Evolutionary conservation across 441 rosid genomes (phyloP), one percentile per base, ranked within the genome.

Genomic region (Theobroma grandiflorum): DNA sequence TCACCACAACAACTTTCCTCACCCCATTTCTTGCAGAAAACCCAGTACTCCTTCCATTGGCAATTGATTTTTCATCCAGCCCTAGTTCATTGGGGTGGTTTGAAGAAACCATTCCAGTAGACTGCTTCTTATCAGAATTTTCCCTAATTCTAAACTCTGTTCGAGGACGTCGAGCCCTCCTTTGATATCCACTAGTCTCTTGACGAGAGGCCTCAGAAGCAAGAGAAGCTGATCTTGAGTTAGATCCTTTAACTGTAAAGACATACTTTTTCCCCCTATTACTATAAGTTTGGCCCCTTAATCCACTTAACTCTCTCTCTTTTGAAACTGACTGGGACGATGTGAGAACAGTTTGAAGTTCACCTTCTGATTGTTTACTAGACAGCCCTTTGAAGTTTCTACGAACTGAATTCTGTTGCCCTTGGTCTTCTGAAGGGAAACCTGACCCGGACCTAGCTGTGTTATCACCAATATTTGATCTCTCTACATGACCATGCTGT

Each of bases 81-180:
- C 84, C 88, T 79, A 78, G 78, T 53, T 85, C 83, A 80, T 86
- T 82, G 47, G 87, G 70, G 58, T 83, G 84, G 79, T 86, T 78
- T 52, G 90, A 78, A 68, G 89, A 77, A 81, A 66, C 80, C 69
- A 78, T 43, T 71, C 76, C 86, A 40, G 81, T 22, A 47, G 84
- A 65, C 55, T 79, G 90, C 72, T 80, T 86, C 82, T 69, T 87
- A 45, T 88, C 93, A 53, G 82, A 69, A 80, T 76, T 86, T 81
- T 90, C 99, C 79, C 96, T 88, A 78, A 89, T 89, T 76, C 98
- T 90, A 84, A 95, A 94, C 83, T 95, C 98, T 55, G 94, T 87
- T 79, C 87, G 86, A 78, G 86, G 90, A 6, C 84, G 94, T 18
- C 88, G 92, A 72, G 85, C 86, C 77, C 92, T 91, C 85, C 92